Percentiles rank a stretch among this genome's conserved stretches.
Conservation (phyloP, 179 eudicot genomes). For the Silene coronaria region DNA sequence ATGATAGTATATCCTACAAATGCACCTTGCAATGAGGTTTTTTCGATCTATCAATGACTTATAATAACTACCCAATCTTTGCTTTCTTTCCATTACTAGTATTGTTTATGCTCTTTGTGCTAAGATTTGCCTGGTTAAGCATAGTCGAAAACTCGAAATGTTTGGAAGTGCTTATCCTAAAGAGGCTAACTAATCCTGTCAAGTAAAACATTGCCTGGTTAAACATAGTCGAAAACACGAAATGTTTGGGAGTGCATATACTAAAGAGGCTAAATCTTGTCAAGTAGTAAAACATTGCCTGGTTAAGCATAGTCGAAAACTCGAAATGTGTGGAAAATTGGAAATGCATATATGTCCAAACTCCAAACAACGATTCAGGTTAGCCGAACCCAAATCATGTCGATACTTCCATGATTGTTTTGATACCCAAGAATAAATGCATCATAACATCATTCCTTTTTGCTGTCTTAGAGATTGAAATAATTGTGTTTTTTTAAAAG, state of each 20-base stretch:
- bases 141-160: not conserved
- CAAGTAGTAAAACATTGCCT: not conserved
- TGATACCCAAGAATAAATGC: not conserved
- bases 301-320: slow-evolving; percentile 1
- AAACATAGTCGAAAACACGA: not conserved
- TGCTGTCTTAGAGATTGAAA: not conserved
- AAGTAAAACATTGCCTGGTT: slow-evolving; percentile 13
- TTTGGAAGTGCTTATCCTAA: not conserved
- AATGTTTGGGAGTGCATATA: not conserved
- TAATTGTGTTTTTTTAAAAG: not conserved
- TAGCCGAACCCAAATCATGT: not conserved
- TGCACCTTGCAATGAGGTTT: slow-evolving; percentile 14
- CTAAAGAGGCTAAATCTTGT: slow-evolving; percentile 5
- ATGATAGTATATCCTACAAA: slow-evolving; percentile 19
- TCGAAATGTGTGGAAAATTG: not conserved
- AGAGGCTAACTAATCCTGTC: not conserved
- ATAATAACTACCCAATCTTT: slow-evolving; percentile 5
- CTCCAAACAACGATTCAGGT: not conserved
- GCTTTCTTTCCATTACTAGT: not conserved
- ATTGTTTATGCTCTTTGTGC: not conserved
- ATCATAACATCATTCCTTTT: slow-evolving; percentile 3
- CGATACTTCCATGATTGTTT: not conserved
- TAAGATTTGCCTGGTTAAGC: slow-evolving; percentile 8
- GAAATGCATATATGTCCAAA: not conserved
- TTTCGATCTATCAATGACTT: slow-evolving; percentile 12